phyloP scores from a whole-genome alignment of 2,329 filamentous ascomycete species.

The Xylariaceae sp. region DNA sequence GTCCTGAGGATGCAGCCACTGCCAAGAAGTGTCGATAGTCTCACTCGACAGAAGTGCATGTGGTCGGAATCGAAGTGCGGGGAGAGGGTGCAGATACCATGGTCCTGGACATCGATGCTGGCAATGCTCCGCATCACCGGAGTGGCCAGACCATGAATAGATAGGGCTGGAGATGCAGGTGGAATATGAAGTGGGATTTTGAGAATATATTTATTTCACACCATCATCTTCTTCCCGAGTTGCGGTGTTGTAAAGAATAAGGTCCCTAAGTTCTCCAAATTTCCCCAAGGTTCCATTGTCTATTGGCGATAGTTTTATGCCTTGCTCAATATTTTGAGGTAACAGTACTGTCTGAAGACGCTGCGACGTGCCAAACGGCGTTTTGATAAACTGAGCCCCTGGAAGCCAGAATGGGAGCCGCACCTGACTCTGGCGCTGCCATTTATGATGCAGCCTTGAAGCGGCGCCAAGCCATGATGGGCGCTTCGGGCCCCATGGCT shows the following conservation, averaged over 20 bases:
- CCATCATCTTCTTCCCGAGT: not conserved
- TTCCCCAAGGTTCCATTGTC: too few species aligned
- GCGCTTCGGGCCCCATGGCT: slow-evolving; percentile 40
- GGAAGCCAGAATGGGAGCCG: slow-evolving; percentile 12
- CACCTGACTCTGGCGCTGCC: slow-evolving; percentile 30
- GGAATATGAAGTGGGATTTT: too few species aligned
- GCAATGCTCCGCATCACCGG: slow-evolving; percentile 4
- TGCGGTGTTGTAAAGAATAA: not conserved
- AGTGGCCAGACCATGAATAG: slow-evolving; percentile 3
- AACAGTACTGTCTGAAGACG: not conserved
- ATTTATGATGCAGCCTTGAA: slow-evolving; percentile 42
- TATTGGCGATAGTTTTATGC: not conserved
- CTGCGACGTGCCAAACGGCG: not conserved
- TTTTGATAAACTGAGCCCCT: not conserved
- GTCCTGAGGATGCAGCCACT: not conserved
- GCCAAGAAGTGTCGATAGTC: not conserved
- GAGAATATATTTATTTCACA: not conserved
- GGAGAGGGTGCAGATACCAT: slow-evolving; percentile 1
- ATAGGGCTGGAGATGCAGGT: too few species aligned
- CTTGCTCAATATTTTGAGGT: not conserved
- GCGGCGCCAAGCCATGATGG: slow-evolving; percentile 42
- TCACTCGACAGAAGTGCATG: not conserved
- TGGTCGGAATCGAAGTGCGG: not conserved
- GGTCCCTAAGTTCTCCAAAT: not conserved
- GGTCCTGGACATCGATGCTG: slow-evolving; percentile 2